phyloP scores from a whole-genome alignment of 2,329 filamentous ascomycete genomes.

The Raffaelea ambrosiae region DNA sequence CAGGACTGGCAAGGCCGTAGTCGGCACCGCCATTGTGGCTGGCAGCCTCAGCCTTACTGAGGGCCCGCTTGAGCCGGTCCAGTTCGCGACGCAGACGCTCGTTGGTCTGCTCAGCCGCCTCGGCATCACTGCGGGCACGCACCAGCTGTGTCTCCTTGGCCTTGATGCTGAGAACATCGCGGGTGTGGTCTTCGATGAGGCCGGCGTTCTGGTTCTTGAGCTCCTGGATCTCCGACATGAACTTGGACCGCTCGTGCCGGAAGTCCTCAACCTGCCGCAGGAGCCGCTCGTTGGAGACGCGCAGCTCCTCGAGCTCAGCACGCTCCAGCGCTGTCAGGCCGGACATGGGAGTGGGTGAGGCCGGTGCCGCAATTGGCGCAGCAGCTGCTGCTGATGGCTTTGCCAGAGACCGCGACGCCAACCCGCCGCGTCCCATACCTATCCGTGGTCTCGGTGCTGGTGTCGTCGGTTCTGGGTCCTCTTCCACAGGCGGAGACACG shows the following conservation, averaged over 20 bases:
- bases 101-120: constrained; percentile 78
- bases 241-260: constrained; percentile 69
- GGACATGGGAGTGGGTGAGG: constrained; percentile 51
- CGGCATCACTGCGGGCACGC: constrained; percentile 79
- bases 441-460: constrained; percentile 49
- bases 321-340: constrained; percentile 73
- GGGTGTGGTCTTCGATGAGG: constrained; percentile 92
- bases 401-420: constrained; percentile 76
- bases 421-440: constrained; percentile 66
- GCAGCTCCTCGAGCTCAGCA: constrained; percentile 85
- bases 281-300: constrained; percentile 72
- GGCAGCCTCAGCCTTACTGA: constrained; percentile 49
- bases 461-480: constrained; percentile 38
- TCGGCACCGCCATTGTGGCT: not conserved
- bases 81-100: constrained; percentile 80
- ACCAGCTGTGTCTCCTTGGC: constrained; percentile 97
- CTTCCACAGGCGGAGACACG: constrained; percentile 35
- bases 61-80: constrained; percentile 84
- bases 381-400: constrained; percentile 54
- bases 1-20: constrained; percentile 19
- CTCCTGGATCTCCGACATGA: constrained; percentile 83
- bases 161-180: constrained; percentile 92
- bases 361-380: constrained; percentile 44
- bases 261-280: constrained; percentile 69
- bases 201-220: constrained; percentile 95